Conservation (phyloP, 1,139 yeast species). For the Waltiozyma sp. region DNA sequence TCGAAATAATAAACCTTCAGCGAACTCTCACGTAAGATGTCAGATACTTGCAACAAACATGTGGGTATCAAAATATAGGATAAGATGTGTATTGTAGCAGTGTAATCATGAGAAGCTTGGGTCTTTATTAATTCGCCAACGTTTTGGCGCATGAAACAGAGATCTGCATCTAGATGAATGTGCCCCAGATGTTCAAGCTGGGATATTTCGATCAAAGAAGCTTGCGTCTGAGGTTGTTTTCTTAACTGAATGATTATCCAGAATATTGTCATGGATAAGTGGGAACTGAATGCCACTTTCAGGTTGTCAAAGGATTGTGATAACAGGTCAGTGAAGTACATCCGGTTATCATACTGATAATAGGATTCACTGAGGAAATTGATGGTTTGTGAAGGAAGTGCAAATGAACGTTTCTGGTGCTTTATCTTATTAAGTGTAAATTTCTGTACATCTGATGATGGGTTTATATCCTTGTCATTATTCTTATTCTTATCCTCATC, state of each 20-base stretch:
- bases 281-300: too few species aligned
- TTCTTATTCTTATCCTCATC: too few species aligned
- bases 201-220: too few species aligned
- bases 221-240: too few species aligned
- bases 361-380: not conserved
- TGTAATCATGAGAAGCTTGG: conserved; percentile 5
- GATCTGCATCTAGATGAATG: too few species aligned
- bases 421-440: not conserved
- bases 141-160: not conserved
- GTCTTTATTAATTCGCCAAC: conserved; percentile 5
- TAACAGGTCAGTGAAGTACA: not conserved
- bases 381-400: not conserved
- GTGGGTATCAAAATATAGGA: conserved; percentile 8
- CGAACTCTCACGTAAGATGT: conserved; percentile 5
- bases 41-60: conserved; percentile 8
- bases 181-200: too few species aligned
- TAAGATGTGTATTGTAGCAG: conserved; percentile 2
- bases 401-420: not conserved
- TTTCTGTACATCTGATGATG: not conserved
- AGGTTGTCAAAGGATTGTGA: too few species aligned
- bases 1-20: conserved; percentile 8
- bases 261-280: too few species aligned
- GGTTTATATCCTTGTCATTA: not conserved
- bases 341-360: not conserved
- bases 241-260: too few species aligned